These are phyloP conservation scores for Leishmania aethiopica DNA, from an alignment of 208 protist genomes.

Conservation along the genomic window DNA sequence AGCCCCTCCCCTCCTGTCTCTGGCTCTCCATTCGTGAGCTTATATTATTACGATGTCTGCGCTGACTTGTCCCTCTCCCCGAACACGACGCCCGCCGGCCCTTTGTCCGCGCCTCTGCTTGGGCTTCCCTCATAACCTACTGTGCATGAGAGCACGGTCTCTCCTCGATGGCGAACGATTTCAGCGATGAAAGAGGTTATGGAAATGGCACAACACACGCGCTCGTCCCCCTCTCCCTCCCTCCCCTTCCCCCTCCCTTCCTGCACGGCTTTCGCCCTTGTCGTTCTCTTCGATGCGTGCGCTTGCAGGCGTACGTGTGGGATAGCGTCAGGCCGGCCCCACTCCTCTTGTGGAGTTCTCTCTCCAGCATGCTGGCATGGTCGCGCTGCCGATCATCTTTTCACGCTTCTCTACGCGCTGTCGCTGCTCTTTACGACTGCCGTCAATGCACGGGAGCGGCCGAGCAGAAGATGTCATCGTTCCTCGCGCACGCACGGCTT, in stretches of 20 bases:
- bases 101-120: background rate
- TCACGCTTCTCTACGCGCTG: background rate
- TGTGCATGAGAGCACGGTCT: background rate
- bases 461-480: background rate
- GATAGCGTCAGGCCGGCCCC: background rate
- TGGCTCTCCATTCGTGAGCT: background rate
- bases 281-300: background rate
- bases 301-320: background rate
- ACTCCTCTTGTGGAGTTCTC: background rate
- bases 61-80: background rate
- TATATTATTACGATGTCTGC: background rate
- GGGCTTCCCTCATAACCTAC: background rate
- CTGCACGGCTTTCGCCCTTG: too few species aligned
- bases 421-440: background rate
- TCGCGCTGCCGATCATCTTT: background rate
- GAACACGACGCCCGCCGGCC: background rate
- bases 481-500: background rate
- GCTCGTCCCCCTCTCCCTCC: too few species aligned
- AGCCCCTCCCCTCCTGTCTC: background rate
- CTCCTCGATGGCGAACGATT: too few species aligned
- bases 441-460: background rate
- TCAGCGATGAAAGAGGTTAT: too few species aligned
- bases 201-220: too few species aligned
- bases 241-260: too few species aligned
- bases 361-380: background rate